Percentiles rank a stretch among this genome's conserved stretches.
These are phyloP conservation scores for Xylariaceae sp. DNA, from an alignment of 2,329 filamentous ascomycete genomes.

Conservation along the genomic window DNA sequence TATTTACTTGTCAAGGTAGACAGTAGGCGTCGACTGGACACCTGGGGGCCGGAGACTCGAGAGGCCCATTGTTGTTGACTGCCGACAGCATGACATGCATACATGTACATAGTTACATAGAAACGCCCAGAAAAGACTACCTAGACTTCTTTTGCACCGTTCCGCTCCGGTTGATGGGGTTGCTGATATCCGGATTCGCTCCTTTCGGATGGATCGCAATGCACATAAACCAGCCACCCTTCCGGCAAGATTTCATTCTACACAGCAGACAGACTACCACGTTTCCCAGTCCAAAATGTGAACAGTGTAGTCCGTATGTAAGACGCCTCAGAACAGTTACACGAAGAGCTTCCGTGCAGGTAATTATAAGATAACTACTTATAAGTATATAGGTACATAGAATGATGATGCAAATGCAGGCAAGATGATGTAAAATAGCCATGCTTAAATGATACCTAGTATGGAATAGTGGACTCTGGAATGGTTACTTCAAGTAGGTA, in stretches of 20 bases:
- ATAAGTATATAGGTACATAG: no score
- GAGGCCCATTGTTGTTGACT: constrained; percentile 12
- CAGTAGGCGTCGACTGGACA: no score
- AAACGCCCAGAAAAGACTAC: constrained; percentile 18
- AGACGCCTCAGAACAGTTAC: not conserved
- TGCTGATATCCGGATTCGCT: constrained; percentile 1
- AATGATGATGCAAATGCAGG: not conserved
- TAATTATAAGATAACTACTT: no score
- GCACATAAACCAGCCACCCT: not conserved
- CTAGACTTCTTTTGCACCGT: not conserved
- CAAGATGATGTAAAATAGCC: not conserved
- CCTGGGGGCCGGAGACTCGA: constrained; percentile 17
- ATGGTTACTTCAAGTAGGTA: no score
- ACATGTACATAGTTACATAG: no score
- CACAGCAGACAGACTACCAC: constrained; percentile 23
- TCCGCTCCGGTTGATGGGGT: constrained; percentile 2
- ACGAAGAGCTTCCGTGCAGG: not conserved
- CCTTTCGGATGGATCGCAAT: constrained; percentile 2
- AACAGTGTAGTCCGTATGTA: not conserved
- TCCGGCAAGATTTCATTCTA: constrained; percentile 2
- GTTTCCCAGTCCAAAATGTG: constrained; percentile 6
- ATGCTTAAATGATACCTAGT: no score
- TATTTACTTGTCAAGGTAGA: not conserved
- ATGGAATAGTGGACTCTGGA: no score
- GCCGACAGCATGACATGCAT: constrained; percentile 28